Evolutionary conservation across 1,284 basidiomycete genomes (phyloP).

Genomic region (Papiliotrema laurentii): DNA sequence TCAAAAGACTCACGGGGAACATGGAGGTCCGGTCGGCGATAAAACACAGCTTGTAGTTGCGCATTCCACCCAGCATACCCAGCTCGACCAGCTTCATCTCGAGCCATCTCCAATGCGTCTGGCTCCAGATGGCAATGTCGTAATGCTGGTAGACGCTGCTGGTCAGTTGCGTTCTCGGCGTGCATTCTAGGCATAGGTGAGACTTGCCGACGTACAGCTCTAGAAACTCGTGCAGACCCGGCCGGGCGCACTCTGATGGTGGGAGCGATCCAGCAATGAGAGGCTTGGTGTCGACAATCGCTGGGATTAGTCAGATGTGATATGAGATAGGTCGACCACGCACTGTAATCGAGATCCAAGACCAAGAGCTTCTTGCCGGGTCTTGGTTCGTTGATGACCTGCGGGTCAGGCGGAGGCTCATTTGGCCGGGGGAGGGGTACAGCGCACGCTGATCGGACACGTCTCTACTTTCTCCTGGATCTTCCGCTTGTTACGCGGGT

Average conservation of each 20-base stretch:
- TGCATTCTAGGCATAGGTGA: background rate
- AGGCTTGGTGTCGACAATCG: constrained; percentile 77
- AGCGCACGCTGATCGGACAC: constrained; percentile 51
- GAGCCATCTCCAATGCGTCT: constrained; percentile 84
- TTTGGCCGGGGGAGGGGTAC: no score
- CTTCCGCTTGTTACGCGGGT: constrained; percentile 71
- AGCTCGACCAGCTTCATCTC: constrained; percentile 86
- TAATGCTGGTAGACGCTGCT: constrained; percentile 67
- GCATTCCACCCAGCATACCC: constrained; percentile 67
- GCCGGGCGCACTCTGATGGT: constrained; percentile 72
- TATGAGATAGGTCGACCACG: constrained; percentile 13
- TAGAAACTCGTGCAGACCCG: constrained; percentile 77
- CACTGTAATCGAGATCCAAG: constrained; percentile 84
- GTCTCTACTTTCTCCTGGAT: constrained; percentile 66
- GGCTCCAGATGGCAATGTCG: constrained; percentile 77
- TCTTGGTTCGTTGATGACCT: constrained; percentile 70
- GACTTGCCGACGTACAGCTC: constrained; percentile 18
- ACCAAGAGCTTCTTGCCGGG: constrained; percentile 74
- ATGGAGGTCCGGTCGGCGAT: constrained; percentile 81
- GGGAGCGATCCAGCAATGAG: constrained; percentile 71
- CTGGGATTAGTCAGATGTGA: constrained; percentile 43
- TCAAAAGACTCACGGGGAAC: constrained; percentile 63
- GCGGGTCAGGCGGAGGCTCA: no score
- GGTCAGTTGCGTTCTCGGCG: background rate
- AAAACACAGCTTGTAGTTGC: constrained; percentile 59